A percentile compares a stretch with the other conserved stretches of the same genome.
Evolutionary conservation across 495 filamentous ascomycete genomes (phyloP).

Genomic region (Sporormia fimetaria): DNA sequence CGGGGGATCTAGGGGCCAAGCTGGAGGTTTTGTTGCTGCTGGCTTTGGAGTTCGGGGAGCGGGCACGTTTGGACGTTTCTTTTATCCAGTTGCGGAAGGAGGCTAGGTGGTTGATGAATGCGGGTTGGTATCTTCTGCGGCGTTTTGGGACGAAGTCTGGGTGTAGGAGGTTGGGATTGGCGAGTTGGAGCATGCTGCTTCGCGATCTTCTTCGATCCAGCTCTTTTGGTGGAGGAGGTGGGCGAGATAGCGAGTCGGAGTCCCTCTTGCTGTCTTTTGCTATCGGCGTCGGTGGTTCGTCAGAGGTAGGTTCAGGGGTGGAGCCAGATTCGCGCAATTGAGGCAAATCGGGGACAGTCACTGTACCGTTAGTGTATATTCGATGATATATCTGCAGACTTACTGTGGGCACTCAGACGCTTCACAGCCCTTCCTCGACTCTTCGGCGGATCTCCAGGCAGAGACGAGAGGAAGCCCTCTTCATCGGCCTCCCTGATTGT

Average conservation of each 20-base stretch:
- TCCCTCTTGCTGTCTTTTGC: slow-evolving; percentile 70
- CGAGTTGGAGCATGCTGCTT: slow-evolving; percentile 69
- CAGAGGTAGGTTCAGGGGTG: slow-evolving; percentile 34
- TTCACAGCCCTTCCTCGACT: slow-evolving; percentile 31
- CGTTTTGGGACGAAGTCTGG: slow-evolving; percentile 42
- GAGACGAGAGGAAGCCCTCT: slow-evolving; percentile 40
- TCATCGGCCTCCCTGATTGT: slow-evolving; percentile 66
- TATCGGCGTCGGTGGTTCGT: slow-evolving; percentile 51
- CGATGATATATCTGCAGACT: slow-evolving; percentile 13
- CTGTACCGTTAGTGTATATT: slow-evolving; percentile 6
- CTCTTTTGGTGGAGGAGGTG: slow-evolving; percentile 81
- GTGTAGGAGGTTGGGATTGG: slow-evolving; percentile 51
- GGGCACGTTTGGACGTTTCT: slow-evolving; percentile 62
- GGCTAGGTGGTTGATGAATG: slow-evolving; percentile 65
- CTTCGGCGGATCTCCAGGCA: slow-evolving; percentile 32
- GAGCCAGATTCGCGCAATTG: slow-evolving; percentile 51
- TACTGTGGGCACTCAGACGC: slow-evolving; percentile 25
- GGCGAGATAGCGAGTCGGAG: slow-evolving; percentile 56
- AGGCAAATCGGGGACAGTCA: slow-evolving; percentile 49
- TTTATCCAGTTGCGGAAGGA: slow-evolving; percentile 84
- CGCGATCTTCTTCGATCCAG: slow-evolving; percentile 47
- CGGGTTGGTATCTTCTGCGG: slow-evolving; percentile 52
- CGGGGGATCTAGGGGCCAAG: slow-evolving; percentile 16
- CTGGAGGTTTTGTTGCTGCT: slow-evolving; percentile 32
- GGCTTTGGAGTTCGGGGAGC: slow-evolving; percentile 47